Evolutionary conservation across 1,139 yeast species (phyloP).

Genomic region (Geotrichum bryndzae): DNA sequence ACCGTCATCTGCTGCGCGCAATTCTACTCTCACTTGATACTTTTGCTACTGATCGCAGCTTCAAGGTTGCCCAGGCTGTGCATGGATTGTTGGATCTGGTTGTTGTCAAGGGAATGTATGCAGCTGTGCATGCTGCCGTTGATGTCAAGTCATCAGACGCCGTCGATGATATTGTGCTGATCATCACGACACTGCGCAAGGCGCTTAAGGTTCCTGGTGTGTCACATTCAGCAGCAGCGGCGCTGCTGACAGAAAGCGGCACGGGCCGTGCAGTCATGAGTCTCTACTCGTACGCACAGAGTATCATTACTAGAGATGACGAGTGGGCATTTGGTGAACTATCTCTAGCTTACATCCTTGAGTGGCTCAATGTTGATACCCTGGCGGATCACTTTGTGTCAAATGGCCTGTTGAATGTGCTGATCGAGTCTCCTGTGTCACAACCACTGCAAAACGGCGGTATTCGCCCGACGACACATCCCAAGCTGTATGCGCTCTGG

Average conservation of each 20-base stretch:
- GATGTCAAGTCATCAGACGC: constrained; percentile 35
- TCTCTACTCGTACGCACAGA: constrained; percentile 54
- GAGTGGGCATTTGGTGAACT: constrained; percentile 66
- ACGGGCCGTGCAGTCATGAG: constrained; percentile 59
- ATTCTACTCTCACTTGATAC: constrained; percentile 25
- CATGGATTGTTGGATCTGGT: constrained; percentile 30
- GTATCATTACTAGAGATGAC: constrained; percentile 45
- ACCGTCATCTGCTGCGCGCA: constrained; percentile 12
- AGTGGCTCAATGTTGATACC: constrained; percentile 54
- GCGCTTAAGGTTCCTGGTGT: constrained; percentile 51
- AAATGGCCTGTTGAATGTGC: constrained; percentile 60
- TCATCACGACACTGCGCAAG: constrained; percentile 57
- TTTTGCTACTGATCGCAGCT: constrained; percentile 17
- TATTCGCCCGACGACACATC: constrained; percentile 44
- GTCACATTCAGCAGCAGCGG: constrained; percentile 45
- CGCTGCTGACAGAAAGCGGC: constrained; percentile 51
- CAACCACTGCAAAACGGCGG: constrained; percentile 60
- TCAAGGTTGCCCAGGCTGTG: constrained; percentile 23
- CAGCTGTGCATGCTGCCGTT: constrained; percentile 24
- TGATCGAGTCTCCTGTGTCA: constrained; percentile 73
- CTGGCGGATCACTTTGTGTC: constrained; percentile 63
- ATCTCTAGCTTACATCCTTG: constrained; percentile 62
- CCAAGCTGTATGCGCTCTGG: constrained; percentile 71
- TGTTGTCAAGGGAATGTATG: constrained; percentile 30
- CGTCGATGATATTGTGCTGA: constrained; percentile 59